phyloP scores from a whole-genome alignment of 2,329 filamentous ascomycete genomes.

The Madurella fahalii region DNA sequence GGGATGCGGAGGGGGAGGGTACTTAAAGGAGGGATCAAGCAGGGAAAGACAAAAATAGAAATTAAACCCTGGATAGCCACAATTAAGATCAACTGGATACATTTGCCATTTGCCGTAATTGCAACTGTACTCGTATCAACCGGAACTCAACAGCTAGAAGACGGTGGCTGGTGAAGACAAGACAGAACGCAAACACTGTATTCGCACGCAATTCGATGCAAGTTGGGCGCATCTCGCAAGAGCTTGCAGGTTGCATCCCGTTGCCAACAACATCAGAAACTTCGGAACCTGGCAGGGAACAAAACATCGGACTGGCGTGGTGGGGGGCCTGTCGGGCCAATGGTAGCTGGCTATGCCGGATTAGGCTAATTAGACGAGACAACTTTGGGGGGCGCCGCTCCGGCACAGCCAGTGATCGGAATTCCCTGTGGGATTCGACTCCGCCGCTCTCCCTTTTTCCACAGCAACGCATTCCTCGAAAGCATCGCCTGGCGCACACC shows the following conservation, averaged over 20 bases:
- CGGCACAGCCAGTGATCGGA: background rate
- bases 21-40: too few species aligned
- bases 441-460: conserved; percentile 23
- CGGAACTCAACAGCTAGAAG: too few species aligned
- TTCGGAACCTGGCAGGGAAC: background rate
- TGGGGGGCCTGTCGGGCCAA: conserved; percentile 12
- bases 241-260: background rate
- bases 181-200: too few species aligned
- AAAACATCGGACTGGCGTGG: background rate
- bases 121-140: too few species aligned
- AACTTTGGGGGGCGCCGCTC: conserved; percentile 4
- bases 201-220: too few species aligned
- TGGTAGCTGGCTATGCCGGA: conserved; percentile 14
- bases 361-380: conserved; percentile 26
- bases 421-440: background rate
- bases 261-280: background rate
- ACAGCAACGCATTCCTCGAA: conserved; percentile 5
- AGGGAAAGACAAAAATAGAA: too few species aligned
- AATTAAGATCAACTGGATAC: too few species aligned
- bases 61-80: too few species aligned
- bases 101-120: too few species aligned
- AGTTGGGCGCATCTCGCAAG: too few species aligned
- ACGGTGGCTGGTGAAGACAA: too few species aligned
- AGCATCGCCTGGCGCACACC: conserved; percentile 18
- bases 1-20: too few species aligned